These are phyloP conservation scores for Ettlia oleoabundans DNA, from an alignment of 139 green algal species.

Conservation along the genomic window DNA sequence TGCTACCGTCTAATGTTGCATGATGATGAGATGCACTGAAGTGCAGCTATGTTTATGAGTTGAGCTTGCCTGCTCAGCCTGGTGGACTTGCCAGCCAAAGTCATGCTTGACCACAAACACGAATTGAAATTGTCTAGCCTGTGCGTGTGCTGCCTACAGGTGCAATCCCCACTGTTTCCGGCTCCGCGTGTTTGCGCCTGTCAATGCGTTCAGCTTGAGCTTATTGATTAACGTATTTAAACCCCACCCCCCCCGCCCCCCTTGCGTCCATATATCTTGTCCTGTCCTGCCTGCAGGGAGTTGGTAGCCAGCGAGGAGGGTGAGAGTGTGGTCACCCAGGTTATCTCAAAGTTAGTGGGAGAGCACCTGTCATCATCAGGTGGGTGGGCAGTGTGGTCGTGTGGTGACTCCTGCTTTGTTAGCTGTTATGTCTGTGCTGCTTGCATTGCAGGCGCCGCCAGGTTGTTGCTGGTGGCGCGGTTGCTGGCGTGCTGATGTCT, in stretches of 20 bases:
- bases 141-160: too few relatives aligned
- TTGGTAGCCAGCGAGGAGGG: constrained; percentile 66
- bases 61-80: neutral
- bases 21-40: neutral
- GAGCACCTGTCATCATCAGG: constrained; percentile 59
- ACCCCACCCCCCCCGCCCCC: too few relatives aligned
- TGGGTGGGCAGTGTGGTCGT: neutral
- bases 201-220: neutral
- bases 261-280: neutral
- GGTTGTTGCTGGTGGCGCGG: too few relatives aligned
- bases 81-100: too few relatives aligned
- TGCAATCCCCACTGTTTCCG: too few relatives aligned
- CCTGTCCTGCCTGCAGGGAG: constrained; percentile 61
- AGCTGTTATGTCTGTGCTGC: too few relatives aligned
- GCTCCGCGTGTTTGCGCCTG: too few relatives aligned
- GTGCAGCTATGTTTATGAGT: neutral
- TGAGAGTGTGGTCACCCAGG: constrained; percentile 57
- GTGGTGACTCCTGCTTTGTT: too few relatives aligned
- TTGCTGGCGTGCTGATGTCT: too few relatives aligned
- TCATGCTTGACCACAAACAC: too few relatives aligned
- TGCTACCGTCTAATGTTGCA: neutral
- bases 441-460: too few relatives aligned
- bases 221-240: neutral
- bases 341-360: constrained; percentile 76
- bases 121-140: too few relatives aligned